Conservation (phyloP, 768 basidiomycete species). For the Russula sp. region DNA sequence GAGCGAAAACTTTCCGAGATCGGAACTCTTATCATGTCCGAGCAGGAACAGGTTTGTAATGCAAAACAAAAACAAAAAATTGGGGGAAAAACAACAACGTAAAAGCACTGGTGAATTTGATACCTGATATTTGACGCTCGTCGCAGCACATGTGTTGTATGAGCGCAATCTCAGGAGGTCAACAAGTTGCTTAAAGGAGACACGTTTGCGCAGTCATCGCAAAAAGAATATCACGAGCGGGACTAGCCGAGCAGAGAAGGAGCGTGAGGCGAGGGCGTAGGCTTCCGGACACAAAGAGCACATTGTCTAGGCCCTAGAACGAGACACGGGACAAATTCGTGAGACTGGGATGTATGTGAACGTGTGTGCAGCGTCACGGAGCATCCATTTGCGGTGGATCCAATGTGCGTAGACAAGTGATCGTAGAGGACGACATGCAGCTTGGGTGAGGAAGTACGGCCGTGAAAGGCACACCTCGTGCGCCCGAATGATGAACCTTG, state of each 20-base stretch:
- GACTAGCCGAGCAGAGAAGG: not conserved
- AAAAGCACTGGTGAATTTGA: not conserved
- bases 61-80: no score
- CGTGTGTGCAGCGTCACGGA: not conserved
- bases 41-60: not conserved
- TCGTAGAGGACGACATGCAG: constrained; percentile 2
- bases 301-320: not conserved
- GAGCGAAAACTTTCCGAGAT: not conserved
- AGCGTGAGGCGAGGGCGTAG: not conserved
- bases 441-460: constrained; percentile 6
- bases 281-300: not conserved
- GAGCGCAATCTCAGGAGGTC: not conserved
- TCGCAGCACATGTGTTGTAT: not conserved
- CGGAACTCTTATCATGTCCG: not conserved
- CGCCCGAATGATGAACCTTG: not conserved
- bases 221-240: not conserved
- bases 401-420: not conserved
- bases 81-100: not conserved
- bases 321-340: not conserved
- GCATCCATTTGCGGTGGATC: not conserved
- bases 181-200: not conserved
- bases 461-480: constrained; percentile 7
- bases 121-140: not conserved
- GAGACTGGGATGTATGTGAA: not conserved
- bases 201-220: not conserved